A percentile compares a stretch with the other conserved stretches of the same genome.
Evolutionary conservation across 2,329 filamentous ascomycete genomes (phyloP).

Genomic region (Fusarium palustre): DNA sequence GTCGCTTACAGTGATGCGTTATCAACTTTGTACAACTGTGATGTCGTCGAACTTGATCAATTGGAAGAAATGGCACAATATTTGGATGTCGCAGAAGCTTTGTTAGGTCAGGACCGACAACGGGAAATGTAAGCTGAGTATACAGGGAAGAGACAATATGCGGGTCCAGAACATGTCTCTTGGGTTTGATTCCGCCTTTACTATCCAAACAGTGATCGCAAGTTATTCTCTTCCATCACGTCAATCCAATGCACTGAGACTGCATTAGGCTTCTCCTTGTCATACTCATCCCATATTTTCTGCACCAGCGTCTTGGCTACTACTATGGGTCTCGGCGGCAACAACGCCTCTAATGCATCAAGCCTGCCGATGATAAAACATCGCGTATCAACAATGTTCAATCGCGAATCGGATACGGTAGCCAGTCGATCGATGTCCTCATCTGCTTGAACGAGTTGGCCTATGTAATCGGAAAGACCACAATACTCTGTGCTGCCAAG

Average conservation of each 20-base stretch:
- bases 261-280: conserved; percentile 12
- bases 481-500: conserved; percentile 20
- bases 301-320: conserved; percentile 32
- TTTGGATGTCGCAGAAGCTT: not conserved
- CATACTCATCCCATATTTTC: conserved; percentile 40
- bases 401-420: conserved; percentile 1
- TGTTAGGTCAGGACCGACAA: rapidly evolving
- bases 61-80: not conserved
- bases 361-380: conserved; percentile 21
- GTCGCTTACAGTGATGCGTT: not conserved
- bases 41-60: not conserved
- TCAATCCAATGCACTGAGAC: conserved; percentile 39
- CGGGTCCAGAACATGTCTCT: not conserved
- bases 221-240: conserved; percentile 39
- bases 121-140: not conserved
- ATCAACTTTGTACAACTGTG: not conserved
- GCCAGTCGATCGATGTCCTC: conserved; percentile 25
- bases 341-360: conserved; percentile 18
- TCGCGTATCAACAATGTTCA: conserved; percentile 26
- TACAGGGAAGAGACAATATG: too few species aligned
- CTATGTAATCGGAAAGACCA: conserved; percentile 31
- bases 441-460: conserved; percentile 23
- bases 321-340: conserved; percentile 29
- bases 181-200: not conserved
- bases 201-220: conserved; percentile 42